A percentile compares a stretch with the other conserved stretches of the same genome.
phyloP scores from a whole-genome alignment of 1,284 basidiomycete species.

The Erythrobasidium hasegawianum region DNA sequence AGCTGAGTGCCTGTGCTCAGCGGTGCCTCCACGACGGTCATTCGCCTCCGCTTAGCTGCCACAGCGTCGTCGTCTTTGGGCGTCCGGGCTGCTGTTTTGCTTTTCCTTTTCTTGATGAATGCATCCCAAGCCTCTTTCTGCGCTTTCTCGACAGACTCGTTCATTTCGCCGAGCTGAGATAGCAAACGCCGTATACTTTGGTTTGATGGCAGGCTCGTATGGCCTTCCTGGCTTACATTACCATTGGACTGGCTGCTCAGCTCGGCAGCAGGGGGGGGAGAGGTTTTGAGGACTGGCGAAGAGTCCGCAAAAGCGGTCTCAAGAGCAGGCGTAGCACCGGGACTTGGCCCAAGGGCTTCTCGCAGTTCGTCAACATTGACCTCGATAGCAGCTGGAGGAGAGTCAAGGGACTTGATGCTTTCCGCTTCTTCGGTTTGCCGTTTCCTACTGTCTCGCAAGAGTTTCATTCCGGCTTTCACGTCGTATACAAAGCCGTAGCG shows the following conservation, averaged over 20 bases:
- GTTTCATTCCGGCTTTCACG: conserved; percentile 69
- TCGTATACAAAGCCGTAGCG: conserved; percentile 94
- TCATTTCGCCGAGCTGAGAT: conserved; percentile 75
- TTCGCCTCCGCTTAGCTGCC: conserved; percentile 41
- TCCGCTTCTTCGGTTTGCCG: conserved; percentile 56
- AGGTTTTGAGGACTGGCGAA: neutral
- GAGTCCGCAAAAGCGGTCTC: conserved; percentile 3
- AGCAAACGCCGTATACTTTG: conserved; percentile 71
- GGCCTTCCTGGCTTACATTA: too few species aligned
- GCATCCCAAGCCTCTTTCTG: conserved; percentile 81
- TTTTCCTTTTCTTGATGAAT: conserved; percentile 63
- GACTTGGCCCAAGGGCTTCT: conserved; percentile 41
- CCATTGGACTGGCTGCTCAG: too few species aligned
- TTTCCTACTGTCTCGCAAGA: conserved; percentile 62
- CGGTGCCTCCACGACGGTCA: conserved; percentile 52
- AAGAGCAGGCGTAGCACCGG: conserved; percentile 19
- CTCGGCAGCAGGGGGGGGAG: too few species aligned
- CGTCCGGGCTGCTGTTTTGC: conserved; percentile 49
- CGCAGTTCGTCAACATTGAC: conserved; percentile 39
- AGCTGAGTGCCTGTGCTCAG: conserved; percentile 8
- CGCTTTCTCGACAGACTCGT: conserved; percentile 72
- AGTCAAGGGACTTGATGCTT: neutral
- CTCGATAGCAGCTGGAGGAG: conserved; percentile 13
- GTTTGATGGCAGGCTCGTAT: conserved; percentile 37
- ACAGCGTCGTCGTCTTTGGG: conserved; percentile 40